Evolutionary conservation across 2,329 filamentous ascomycete species (phyloP).

Genomic region (Fusarium napiforme): DNA sequence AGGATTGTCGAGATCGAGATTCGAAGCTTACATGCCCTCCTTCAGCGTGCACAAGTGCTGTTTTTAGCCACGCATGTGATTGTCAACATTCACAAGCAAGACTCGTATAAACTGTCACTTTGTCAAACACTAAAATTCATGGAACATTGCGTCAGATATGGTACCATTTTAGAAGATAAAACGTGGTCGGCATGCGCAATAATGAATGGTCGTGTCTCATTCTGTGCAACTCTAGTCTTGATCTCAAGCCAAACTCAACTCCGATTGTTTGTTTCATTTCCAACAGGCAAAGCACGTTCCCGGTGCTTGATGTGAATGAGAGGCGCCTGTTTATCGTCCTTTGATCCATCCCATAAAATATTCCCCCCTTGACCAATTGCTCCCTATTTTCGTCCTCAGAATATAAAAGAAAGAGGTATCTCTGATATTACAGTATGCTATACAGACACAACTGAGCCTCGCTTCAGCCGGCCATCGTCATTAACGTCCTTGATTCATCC

Average conservation of each 20-base stretch:
- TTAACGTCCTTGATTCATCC: slow-evolving; percentile 12
- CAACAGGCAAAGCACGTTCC: slow-evolving; percentile 16
- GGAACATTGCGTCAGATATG: slow-evolving; percentile 25
- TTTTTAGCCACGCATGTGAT: slow-evolving; percentile 30
- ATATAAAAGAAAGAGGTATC: slow-evolving; percentile 48
- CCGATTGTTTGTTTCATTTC: slow-evolving; percentile 14
- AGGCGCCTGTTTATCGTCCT: slow-evolving; percentile 21
- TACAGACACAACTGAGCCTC: slow-evolving; percentile 46
- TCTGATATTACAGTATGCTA: slow-evolving; percentile 49
- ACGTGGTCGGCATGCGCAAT: slow-evolving; percentile 27
- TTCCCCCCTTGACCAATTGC: slow-evolving; percentile 36
- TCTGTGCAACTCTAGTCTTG: slow-evolving; percentile 26
- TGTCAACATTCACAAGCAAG: background rate
- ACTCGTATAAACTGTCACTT: background rate
- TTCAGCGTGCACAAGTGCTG: background rate
- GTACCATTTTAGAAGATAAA: slow-evolving; percentile 11
- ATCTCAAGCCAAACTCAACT: slow-evolving; percentile 6
- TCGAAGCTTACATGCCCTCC: background rate
- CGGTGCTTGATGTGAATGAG: slow-evolving; percentile 15
- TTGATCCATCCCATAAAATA: slow-evolving; percentile 29
- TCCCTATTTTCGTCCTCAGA: slow-evolving; percentile 39
- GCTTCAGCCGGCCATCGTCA: slow-evolving; percentile 32
- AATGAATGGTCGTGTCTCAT: slow-evolving; percentile 40
- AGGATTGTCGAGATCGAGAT: slow-evolving; percentile 14
- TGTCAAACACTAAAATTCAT: background rate